These are phyloP conservation scores for Candida verbasci DNA, from an alignment of 805 yeast genomes.

Conservation along the genomic window DNA sequence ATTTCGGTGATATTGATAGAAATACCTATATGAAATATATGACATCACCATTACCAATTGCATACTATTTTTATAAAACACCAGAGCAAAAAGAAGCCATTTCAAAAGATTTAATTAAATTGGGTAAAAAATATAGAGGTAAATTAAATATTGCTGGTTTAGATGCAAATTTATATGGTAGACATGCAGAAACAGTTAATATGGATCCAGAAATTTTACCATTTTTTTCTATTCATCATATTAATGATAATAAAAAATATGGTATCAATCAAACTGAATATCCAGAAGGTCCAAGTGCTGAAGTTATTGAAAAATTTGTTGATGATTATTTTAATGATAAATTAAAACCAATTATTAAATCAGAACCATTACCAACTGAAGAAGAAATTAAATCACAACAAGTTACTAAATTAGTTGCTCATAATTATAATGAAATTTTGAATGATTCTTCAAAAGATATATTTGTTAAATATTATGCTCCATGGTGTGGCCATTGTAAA, in stretches of 20 bases:
- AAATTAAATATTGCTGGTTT: conserved; percentile 82
- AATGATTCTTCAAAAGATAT: conserved; percentile 58
- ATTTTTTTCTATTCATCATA: conserved; percentile 82
- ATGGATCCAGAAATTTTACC: conserved; percentile 79
- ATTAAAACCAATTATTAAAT: conserved; percentile 69
- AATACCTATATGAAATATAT: conserved; percentile 73
- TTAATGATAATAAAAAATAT: conserved; percentile 64
- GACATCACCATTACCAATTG: conserved; percentile 70
- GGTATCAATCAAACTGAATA: conserved; percentile 61
- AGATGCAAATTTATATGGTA: conserved; percentile 75
- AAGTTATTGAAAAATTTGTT: conserved; percentile 59
- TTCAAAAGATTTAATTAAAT: conserved; percentile 46
- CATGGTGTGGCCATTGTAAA: conserved; percentile 98
- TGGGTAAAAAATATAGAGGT: conserved; percentile 77
- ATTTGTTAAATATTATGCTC: conserved; percentile 89
- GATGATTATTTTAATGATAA: conserved; percentile 59
- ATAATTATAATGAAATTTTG: conserved; percentile 70
- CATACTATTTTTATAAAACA: conserved; percentile 78
- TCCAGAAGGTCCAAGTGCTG: conserved; percentile 42
- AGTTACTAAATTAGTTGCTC: conserved; percentile 75
- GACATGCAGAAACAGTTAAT: conserved; percentile 82
- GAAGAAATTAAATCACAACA: conserved; percentile 60
- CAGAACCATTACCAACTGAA: conserved; percentile 78
- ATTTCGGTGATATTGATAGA: conserved; percentile 84
- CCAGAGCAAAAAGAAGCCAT: conserved; percentile 61